Base-by-base conservation (phyloP, 768 basidiomycete genomes). In the Tricholoma matsutake region DNA sequence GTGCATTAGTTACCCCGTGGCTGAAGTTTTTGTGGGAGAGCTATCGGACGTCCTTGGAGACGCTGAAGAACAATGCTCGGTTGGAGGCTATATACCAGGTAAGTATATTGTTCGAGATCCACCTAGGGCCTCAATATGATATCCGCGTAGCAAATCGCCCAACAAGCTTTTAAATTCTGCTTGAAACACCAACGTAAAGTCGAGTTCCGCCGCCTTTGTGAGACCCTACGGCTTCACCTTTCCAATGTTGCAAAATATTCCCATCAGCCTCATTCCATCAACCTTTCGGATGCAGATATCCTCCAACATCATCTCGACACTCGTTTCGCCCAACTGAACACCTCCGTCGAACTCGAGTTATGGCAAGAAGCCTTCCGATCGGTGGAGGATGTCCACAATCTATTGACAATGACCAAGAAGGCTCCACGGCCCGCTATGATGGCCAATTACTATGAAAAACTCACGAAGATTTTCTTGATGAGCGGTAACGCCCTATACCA, bases 321-420 rank as follows among this genome's bases (percentile, higher is more conserved):
- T 16, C 93, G 96, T 59, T 98, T 99, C 72, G 91, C 92, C 28
- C 96, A 98, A 78, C 85, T 98, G 63, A 94, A 95, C 69, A 92
- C 94, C 18, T 95, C 95, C 1, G 95, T 98, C 66, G 95, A 98
- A 73, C 88, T 99, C 64, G 96, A 99, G 76, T 83, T 99, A 28
- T 99, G 96, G 96, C 96, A 98, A 70, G 96, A 98, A 70, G 96
- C 94, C 9, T 99, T 98, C 84, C 91, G 96, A 62, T 94, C 94
- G 43, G 94, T 98, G 62, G 96, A 99, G 74, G 96, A 99, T 73
- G 92, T 98, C 39, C 96, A 98, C 78, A 94, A 95, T 68, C 83
- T 98, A 35, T 86, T 99, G 65, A 92, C 88, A 10, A 88, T 94
- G 85, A 90, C 91, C 29, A 96, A 96, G 74, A 96, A 95, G 75